phyloP scores from a whole-genome alignment of 805 yeast species.

The Yamadazyma takamatsuzukensis region DNA sequence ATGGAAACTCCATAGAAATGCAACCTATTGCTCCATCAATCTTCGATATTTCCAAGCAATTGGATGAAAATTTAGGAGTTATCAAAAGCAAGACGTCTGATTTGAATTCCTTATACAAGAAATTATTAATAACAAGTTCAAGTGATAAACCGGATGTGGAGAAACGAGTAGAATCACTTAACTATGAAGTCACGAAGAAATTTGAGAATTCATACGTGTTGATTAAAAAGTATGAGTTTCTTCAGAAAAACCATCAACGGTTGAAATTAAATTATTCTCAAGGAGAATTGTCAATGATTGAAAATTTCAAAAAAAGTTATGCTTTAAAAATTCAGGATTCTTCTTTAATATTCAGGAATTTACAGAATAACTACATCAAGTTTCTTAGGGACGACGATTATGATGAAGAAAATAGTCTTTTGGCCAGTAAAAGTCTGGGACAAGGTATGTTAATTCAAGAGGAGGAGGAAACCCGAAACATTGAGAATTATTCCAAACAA shows the following conservation, averaged over 20 bases:
- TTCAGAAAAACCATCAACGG: slow-evolving; percentile 39
- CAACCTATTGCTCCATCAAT: slow-evolving; percentile 73
- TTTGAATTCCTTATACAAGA: slow-evolving; percentile 69
- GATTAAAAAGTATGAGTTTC: slow-evolving; percentile 59
- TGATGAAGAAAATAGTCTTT: slow-evolving; percentile 18
- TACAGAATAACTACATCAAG: slow-evolving; percentile 87
- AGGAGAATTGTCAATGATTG: slow-evolving; percentile 62
- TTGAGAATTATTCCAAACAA: slow-evolving; percentile 37
- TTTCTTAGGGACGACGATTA: slow-evolving; percentile 75
- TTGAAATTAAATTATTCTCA: slow-evolving; percentile 34
- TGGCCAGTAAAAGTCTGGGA: neutral
- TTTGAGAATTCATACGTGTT: slow-evolving; percentile 77
- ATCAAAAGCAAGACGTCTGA: slow-evolving; percentile 55
- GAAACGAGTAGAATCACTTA: slow-evolving; percentile 71
- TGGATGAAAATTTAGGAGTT: slow-evolving; percentile 57
- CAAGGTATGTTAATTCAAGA: slow-evolving; percentile 20
- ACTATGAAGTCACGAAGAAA: slow-evolving; percentile 66
- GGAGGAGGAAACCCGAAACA: slow-evolving; percentile 24
- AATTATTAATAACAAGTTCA: slow-evolving; percentile 82
- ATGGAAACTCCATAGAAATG: slow-evolving; percentile 39
- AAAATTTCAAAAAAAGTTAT: slow-evolving; percentile 77
- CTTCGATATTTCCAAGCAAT: slow-evolving; percentile 66
- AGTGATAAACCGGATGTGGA: slow-evolving; percentile 77
- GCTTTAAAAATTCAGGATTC: slow-evolving; percentile 81
- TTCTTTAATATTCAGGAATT: slow-evolving; percentile 73